Conservation (phyloP, 192 early-diverging fungal species). For the Obelidium mucronatum region DNA sequence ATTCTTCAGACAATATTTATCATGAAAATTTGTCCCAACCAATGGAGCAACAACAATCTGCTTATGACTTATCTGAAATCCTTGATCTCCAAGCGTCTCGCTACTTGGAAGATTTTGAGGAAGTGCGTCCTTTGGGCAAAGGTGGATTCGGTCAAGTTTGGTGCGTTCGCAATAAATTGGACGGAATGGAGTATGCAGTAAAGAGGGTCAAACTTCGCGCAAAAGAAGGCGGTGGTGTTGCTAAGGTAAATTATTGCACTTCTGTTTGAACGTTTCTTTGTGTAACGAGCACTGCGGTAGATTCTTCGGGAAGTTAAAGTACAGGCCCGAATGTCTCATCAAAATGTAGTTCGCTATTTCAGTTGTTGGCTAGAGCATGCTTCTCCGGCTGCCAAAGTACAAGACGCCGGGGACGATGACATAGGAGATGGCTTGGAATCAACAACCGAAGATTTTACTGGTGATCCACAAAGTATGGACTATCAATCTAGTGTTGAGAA, state of each 20-base stretch:
- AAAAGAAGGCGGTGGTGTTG: constrained; percentile 54
- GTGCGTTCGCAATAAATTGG: constrained; percentile 85
- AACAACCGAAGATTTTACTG: neutral
- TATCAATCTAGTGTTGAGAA: neutral
- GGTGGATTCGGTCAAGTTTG: constrained; percentile 94
- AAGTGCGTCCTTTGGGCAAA: constrained; percentile 79
- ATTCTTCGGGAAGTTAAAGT: constrained; percentile 93
- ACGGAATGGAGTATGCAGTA: constrained; percentile 90
- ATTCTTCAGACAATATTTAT: too few relatives aligned
- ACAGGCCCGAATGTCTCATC: constrained; percentile 83
- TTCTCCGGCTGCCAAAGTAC: constrained; percentile 36
- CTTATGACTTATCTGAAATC: constrained; percentile 55
- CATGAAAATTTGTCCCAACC: too few relatives aligned
- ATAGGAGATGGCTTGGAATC: constrained; percentile 31
- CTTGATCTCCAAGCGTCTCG: constrained; percentile 68
- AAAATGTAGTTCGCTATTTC: constrained; percentile 94
- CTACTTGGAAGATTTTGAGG: constrained; percentile 83
- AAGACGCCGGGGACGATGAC: constrained; percentile 11
- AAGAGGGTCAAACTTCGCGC: constrained; percentile 77
- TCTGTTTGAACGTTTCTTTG: too few relatives aligned
- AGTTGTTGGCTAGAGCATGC: constrained; percentile 88
- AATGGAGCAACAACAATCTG: neutral
- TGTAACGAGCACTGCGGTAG: too few relatives aligned
- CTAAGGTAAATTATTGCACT: constrained; percentile 12
- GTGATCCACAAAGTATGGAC: neutral